Base-by-base conservation (phyloP, 805 yeast genomes). In the Teunomyces lycoperdinae region DNA sequence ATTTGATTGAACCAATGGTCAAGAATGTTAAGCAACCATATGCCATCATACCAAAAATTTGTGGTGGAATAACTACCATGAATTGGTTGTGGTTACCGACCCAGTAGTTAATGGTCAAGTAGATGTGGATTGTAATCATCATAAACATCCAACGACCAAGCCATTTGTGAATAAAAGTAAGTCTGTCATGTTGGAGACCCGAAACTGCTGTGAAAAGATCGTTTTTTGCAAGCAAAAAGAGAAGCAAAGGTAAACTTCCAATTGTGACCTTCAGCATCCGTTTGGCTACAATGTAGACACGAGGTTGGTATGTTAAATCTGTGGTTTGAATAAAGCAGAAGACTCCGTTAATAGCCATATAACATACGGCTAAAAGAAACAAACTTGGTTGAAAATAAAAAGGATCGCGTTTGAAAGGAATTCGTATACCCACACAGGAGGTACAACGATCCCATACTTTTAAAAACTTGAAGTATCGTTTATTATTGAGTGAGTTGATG, bases 1-100 rank as follows among this genome's bases (percentile, higher is more conserved):
- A 55, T 45, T 61, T 63, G 13, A 68, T 36, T 31, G 73, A 66
- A 4, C 67, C 74, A 61, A 70, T 64, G 8, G 64, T 64, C 45
- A 75, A 54, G 39, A 73, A 42, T 20, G 62, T 63, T 56, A 74
- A 64, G 38, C 68, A 58, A 5, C 62, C 66, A 49, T 66, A 71
- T 2, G 79, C 72, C 40, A 77, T 76, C 58, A 71, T 66, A 7
- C 81, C 81, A 58, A 76, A 76, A n/a, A 72, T 71, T 49, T 72
- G 77, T 1, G 80, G 80, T 4, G 81, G 81, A 38, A 76, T 76
- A 17, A 55, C 39, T 8, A 76, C 47, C 79, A 74, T 73, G 9
- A 71, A 55, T 6, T 57, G 47, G 47, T 73, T 69, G 27, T 67
- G 62, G 44, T 74, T 41, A 5, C 54, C 58, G n/a, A 73, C 49